Evolutionary conservation across 176 grass and related monocot species (phyloP).

Genomic region (Coix lacrymajobi): DNA sequence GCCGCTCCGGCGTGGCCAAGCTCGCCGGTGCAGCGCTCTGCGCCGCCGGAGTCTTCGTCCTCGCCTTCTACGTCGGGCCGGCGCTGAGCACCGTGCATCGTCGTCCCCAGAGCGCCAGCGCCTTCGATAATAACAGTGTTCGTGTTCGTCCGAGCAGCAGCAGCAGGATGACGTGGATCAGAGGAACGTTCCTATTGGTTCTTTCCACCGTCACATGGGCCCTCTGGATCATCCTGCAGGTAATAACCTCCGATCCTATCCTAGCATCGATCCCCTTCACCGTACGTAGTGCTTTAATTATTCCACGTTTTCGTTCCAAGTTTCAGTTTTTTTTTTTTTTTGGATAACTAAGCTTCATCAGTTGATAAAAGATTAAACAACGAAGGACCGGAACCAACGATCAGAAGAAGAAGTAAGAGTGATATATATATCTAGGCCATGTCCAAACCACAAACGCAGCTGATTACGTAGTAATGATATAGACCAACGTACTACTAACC

Average conservation of each 20-base stretch:
- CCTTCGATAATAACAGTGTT: neutral
- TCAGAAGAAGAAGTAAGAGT: no score
- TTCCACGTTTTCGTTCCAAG: no score
- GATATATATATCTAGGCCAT: no score
- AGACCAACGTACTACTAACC: no score
- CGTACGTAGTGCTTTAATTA: no score
- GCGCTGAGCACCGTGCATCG: conserved; percentile 45
- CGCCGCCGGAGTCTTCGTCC: conserved; percentile 37
- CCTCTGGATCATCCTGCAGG: conserved; percentile 66
- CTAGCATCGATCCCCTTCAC: no score
- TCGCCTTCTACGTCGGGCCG: conserved; percentile 56
- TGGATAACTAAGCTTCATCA: no score
- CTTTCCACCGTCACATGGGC: conserved; percentile 38
- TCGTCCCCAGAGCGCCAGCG: conserved; percentile 17
- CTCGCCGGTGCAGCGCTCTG: conserved; percentile 41
- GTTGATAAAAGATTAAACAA: no score
- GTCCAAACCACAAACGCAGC: no score
- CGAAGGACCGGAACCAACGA: no score
- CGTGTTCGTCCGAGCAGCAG: neutral
- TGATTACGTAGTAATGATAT: no score
- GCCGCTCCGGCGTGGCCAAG: conserved; percentile 41
- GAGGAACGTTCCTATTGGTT: conserved; percentile 53
- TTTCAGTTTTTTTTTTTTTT: no score
- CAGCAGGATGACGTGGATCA: conserved; percentile 35
- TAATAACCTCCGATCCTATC: neutral